Evolutionary conservation across 2,329 filamentous ascomycete genomes (phyloP).

Genomic region (Aspergillus floridensis): DNA sequence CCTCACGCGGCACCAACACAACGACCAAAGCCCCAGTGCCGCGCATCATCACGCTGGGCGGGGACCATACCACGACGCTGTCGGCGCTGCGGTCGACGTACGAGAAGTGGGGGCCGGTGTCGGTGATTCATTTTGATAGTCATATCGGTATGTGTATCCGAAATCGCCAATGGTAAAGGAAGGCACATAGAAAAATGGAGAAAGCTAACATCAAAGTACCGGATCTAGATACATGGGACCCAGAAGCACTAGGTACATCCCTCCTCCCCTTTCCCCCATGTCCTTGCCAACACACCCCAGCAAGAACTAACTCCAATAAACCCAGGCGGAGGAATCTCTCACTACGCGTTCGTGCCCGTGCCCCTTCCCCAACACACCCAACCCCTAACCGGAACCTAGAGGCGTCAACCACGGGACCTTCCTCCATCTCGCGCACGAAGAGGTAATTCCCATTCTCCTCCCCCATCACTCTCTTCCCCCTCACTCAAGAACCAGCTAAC

Average conservation of each 20-base stretch:
- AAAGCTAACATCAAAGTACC: too few species aligned
- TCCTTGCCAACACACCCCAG: conserved; percentile 18
- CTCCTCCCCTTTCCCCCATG: conserved; percentile 36
- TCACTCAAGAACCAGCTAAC: not conserved
- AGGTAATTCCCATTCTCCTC: conserved; percentile 25
- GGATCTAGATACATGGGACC: conserved; percentile 52
- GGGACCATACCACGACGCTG: conserved; percentile 57
- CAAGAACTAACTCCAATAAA: not conserved
- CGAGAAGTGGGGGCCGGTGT: conserved; percentile 51
- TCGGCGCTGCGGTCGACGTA: conserved; percentile 52
- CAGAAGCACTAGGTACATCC: conserved; percentile 46
- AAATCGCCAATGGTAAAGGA: too few species aligned
- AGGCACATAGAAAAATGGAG: not conserved
- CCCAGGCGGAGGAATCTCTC: conserved; percentile 18
- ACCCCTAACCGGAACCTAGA: conserved; percentile 18
- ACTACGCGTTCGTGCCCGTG: conserved; percentile 32
- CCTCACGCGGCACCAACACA: conserved; percentile 45
- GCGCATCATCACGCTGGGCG: conserved; percentile 54
- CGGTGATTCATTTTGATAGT: conserved; percentile 59
- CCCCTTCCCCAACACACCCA: not conserved
- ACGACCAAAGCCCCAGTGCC: conserved; percentile 35
- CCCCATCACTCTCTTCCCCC: too few species aligned
- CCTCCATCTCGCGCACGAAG: conserved; percentile 56
- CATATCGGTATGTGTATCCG: conserved; percentile 36
- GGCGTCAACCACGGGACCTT: conserved; percentile 59